A percentile compares a stretch with the other conserved stretches of the same genome.
phyloP scores from a whole-genome alignment of 768 basidiomycete species.

The Russula emetica region DNA sequence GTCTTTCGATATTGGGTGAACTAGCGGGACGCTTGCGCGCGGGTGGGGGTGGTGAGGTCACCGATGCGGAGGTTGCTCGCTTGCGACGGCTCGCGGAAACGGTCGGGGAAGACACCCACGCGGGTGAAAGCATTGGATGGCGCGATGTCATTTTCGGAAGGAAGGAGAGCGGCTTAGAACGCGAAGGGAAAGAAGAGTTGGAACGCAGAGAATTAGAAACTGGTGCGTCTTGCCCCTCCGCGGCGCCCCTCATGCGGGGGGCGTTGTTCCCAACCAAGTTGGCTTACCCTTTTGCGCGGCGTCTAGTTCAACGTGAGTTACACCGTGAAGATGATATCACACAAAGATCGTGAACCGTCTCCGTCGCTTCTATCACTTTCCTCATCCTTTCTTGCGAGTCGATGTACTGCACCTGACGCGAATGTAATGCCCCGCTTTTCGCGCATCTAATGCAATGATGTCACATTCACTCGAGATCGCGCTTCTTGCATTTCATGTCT shows the following conservation, averaged over 20 bases:
- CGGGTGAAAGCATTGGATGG: constrained; percentile 22
- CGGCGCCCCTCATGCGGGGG: no score
- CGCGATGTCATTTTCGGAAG: constrained; percentile 21
- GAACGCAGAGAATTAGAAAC: constrained; percentile 19
- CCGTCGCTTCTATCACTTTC: background rate
- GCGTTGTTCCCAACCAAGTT: no score
- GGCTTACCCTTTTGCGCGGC: background rate
- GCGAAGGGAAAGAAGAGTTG: constrained; percentile 22
- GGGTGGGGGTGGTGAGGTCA: constrained; percentile 42
- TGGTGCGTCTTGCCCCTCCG: constrained; percentile 4
- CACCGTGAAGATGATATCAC: background rate
- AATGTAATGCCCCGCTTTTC: constrained; percentile 15
- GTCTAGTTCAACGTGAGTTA: constrained; percentile 16
- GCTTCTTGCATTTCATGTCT: constrained; percentile 10
- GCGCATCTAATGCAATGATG: background rate
- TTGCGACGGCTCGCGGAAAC: constrained; percentile 50
- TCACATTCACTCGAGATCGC: constrained; percentile 4
- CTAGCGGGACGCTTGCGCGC: constrained; percentile 51
- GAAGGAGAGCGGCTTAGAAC: constrained; percentile 21
- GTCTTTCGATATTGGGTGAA: constrained; percentile 58
- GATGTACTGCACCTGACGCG: background rate
- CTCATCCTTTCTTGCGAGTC: background rate
- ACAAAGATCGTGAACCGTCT: constrained; percentile 8
- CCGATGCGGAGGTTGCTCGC: constrained; percentile 49
- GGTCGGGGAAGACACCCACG: constrained; percentile 24